Evolutionary conservation across 1,284 basidiomycete genomes (phyloP).

Genomic region (Apiotrichum domesticum): DNA sequence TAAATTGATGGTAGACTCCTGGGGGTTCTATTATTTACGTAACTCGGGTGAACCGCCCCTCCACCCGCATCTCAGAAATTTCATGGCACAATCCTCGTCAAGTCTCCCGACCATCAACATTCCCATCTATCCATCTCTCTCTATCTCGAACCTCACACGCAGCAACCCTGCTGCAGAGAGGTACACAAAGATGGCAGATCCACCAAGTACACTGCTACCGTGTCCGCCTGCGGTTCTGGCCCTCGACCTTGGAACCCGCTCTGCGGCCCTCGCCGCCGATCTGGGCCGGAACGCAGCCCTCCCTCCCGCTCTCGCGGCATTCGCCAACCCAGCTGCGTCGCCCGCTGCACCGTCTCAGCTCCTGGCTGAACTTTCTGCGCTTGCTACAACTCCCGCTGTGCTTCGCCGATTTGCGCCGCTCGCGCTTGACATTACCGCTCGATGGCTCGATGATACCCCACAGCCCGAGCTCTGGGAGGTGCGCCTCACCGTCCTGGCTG

Average conservation of each 20-base stretch:
- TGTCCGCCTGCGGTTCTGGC: neutral
- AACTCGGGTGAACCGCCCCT: too few species aligned
- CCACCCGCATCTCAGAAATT: too few species aligned
- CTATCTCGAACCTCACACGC: too few species aligned
- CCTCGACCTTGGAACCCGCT: slow-evolving; percentile 9
- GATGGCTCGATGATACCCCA: slow-evolving; percentile 29
- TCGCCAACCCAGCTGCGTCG: neutral
- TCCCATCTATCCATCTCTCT: too few species aligned
- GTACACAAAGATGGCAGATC: too few species aligned
- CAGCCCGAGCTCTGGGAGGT: slow-evolving; percentile 27
- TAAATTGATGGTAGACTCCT: too few species aligned
- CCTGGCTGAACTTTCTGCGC: slow-evolving; percentile 22
- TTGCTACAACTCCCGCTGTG: slow-evolving; percentile 20
- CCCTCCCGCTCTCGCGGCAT: neutral
- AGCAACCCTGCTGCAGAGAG: too few species aligned
- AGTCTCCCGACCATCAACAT: too few species aligned
- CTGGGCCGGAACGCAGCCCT: neutral
- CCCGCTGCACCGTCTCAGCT: slow-evolving; percentile 10
- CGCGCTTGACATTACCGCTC: slow-evolving; percentile 33
- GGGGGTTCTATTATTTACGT: too few species aligned
- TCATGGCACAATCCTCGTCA: too few species aligned
- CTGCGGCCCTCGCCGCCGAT: slow-evolving; percentile 1
- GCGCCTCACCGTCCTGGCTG: slow-evolving; percentile 26
- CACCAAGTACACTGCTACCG: too few species aligned
- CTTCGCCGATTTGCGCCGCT: slow-evolving; percentile 33